Conservation (phyloP, 2,329 filamentous ascomycete genomes). For the Periconia sp. region DNA sequence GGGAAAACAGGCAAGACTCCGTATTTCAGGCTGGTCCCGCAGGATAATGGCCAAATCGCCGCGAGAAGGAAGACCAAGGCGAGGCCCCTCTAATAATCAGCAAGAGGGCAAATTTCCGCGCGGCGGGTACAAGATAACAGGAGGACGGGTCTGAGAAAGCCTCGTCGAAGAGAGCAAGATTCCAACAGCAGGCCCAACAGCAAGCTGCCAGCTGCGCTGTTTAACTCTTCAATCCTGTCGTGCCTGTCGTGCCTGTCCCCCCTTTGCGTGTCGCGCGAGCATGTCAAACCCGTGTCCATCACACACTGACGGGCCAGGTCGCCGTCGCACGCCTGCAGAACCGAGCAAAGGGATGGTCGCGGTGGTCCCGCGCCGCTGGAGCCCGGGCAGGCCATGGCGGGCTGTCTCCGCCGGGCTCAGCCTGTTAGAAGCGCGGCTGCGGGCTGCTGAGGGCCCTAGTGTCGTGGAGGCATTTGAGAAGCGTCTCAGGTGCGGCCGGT, state of each 20-base stretch:
- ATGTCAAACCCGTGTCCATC: slow-evolving; percentile 4
- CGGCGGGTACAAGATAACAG: too few species aligned
- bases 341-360: slow-evolving; percentile 12
- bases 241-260: neutral
- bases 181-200: too few species aligned
- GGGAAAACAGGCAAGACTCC: neutral
- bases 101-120: too few species aligned
- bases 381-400: too few species aligned
- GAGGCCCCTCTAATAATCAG: neutral
- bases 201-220: too few species aligned
- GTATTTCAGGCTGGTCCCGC: neutral
- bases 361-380: too few species aligned
- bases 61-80: neutral
- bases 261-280: too few species aligned
- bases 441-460: slow-evolving; percentile 16
- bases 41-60: neutral
- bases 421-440: slow-evolving; percentile 16
- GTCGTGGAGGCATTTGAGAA: slow-evolving; percentile 14
- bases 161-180: too few species aligned
- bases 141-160: too few species aligned
- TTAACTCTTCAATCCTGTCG: neutral
- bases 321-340: slow-evolving; percentile 15
- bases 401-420: neutral
- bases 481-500: slow-evolving; percentile 14
- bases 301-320: slow-evolving; percentile 10